phyloP scores from a whole-genome alignment of 2,329 filamentous ascomycete species.

The Arthrinium phaeospermum region DNA sequence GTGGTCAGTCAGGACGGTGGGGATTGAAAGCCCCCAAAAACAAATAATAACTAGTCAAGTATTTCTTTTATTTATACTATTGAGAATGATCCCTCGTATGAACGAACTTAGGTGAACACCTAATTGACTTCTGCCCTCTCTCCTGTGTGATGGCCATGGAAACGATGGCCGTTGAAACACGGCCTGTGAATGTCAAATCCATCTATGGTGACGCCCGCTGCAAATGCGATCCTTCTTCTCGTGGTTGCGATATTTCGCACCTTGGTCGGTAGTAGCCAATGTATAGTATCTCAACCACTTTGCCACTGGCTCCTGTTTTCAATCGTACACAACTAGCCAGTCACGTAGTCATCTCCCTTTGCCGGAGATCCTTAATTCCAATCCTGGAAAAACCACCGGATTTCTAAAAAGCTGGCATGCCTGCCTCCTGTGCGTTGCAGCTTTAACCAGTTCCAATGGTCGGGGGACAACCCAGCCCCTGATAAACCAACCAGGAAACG shows the following conservation, averaged over 20 bases:
- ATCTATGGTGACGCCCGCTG: slow-evolving; percentile 13
- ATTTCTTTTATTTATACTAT: neutral
- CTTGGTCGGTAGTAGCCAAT: neutral
- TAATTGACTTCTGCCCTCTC: neutral
- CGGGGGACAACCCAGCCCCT: neutral
- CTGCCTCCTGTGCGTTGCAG: neutral
- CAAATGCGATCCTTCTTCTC: slow-evolving; percentile 8
- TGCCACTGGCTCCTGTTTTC: neutral
- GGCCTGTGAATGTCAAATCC: slow-evolving; percentile 3
- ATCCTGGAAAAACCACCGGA: neutral
- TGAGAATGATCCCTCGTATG: neutral
- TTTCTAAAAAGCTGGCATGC: neutral
- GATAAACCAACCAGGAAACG: neutral
- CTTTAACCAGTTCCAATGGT: neutral
- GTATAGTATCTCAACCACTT: too few species aligned
- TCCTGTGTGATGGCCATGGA: neutral
- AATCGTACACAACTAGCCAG: neutral
- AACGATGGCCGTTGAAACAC: neutral
- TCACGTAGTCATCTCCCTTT: neutral
- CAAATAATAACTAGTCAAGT: neutral
- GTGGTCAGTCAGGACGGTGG: neutral
- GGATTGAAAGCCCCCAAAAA: neutral
- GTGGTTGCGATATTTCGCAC: neutral
- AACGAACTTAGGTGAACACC: neutral
- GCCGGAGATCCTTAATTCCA: neutral